Conservation (phyloP, 2,329 filamentous ascomycete genomes). For the Scedosporium boydii region DNA sequence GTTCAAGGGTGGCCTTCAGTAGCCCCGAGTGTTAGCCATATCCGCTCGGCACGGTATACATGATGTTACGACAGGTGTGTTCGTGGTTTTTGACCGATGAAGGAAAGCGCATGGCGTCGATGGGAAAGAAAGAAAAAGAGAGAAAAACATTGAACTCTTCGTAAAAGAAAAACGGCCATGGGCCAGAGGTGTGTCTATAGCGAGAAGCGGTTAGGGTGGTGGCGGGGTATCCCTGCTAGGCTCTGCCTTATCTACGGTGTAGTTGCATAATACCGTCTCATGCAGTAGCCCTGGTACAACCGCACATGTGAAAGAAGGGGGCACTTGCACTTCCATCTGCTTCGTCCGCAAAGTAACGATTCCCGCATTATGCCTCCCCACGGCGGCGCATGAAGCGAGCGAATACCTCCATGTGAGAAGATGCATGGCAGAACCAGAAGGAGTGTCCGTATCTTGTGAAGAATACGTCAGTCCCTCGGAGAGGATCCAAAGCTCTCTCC, state of each 20-base stretch:
- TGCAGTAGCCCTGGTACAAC: background rate
- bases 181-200: background rate
- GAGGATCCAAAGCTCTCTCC: no score
- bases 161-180: background rate
- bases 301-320: background rate
- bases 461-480: no score
- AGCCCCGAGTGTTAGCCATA: background rate
- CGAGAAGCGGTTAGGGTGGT: background rate
- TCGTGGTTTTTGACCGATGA: background rate
- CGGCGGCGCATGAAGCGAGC: no score
- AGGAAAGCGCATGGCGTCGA: no score
- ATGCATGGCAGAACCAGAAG: no score
- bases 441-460: no score
- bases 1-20: background rate
- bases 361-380: no score
- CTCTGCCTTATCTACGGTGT: background rate
- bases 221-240: background rate
- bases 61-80: background rate
- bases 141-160: background rate
- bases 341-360: background rate
- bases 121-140: background rate
- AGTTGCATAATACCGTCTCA: background rate
- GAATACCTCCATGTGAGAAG: no score
- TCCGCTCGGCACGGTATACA: background rate
- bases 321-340: background rate